Evolutionary conservation across 768 basidiomycete species (phyloP).

Genomic region (Hygrophorus russula): DNA sequence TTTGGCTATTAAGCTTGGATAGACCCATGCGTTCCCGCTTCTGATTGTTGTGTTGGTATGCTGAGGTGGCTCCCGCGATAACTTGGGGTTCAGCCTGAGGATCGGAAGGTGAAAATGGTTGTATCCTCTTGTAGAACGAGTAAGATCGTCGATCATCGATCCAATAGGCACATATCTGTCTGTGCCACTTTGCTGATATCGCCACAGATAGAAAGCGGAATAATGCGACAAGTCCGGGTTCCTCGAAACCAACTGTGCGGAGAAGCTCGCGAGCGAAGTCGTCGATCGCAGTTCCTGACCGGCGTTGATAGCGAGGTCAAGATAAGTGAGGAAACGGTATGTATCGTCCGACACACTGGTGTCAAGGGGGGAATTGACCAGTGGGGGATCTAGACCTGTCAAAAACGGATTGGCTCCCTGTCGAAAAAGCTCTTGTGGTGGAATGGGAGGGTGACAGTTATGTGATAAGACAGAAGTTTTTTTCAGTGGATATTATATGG

Average conservation of each 20-base stretch:
- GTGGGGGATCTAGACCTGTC: not conserved
- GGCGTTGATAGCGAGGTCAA: not conserved
- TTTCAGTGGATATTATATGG: too few relatives aligned
- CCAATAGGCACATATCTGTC: not conserved
- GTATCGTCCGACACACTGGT: not conserved
- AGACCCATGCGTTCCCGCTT: slow-evolving; percentile 1
- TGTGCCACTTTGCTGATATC: not conserved
- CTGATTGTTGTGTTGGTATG: slow-evolving; percentile 14
- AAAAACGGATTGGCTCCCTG: not conserved
- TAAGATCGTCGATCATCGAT: slow-evolving; percentile 1
- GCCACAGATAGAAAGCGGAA: not conserved
- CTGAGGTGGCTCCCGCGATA: slow-evolving; percentile 15
- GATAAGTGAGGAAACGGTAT: not conserved
- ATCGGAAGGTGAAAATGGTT: slow-evolving; percentile 2
- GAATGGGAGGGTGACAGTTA: not conserved
- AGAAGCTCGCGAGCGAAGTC: not conserved
- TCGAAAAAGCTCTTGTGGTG: not conserved
- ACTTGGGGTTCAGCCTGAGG: slow-evolving; percentile 13
- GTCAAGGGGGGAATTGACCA: not conserved
- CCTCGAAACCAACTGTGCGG: not conserved
- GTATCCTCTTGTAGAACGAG: slow-evolving; percentile 6
- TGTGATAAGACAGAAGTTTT: not conserved
- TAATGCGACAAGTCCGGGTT: not conserved
- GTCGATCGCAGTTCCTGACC: not conserved
- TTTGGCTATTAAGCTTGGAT: not conserved